Conservation (phyloP, 768 basidiomycete species). For the Dendrothele bispora region DNA sequence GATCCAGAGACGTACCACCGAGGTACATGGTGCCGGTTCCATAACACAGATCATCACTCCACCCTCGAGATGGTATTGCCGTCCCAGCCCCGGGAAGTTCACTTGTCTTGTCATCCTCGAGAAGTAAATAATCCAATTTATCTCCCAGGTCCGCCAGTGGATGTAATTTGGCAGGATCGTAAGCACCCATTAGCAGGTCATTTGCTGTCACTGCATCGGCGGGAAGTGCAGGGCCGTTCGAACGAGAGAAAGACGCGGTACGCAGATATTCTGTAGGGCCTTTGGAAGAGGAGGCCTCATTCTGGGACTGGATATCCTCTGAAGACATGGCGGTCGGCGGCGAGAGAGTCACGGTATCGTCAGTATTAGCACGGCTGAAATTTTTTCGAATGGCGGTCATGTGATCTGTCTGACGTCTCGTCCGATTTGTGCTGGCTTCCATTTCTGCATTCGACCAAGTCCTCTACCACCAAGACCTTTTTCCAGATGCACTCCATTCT, state of each 20-base stretch:
- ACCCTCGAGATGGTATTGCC: constrained; percentile 92
- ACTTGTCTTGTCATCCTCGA: constrained; percentile 95
- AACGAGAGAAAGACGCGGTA: constrained; percentile 47
- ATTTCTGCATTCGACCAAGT: too few relatives aligned
- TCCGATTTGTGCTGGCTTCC: too few relatives aligned
- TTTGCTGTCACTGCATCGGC: constrained; percentile 75
- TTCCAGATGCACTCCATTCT: not conserved
- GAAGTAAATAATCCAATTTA: constrained; percentile 90
- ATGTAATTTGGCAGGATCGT: constrained; percentile 91
- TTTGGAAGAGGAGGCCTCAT: constrained; percentile 41
- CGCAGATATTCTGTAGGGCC: constrained; percentile 47
- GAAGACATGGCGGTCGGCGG: constrained; percentile 26
- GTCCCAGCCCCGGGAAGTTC: constrained; percentile 87
- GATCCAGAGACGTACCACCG: constrained; percentile 71
- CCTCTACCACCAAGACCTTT: not conserved
- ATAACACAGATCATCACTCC: constrained; percentile 99
- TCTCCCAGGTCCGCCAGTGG: constrained; percentile 91
- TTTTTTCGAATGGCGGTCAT: too few relatives aligned
- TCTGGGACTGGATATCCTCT: constrained; percentile 21
- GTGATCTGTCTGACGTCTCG: too few relatives aligned
- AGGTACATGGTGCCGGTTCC: constrained; percentile 99
- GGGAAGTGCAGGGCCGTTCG: constrained; percentile 36
- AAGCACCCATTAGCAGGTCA: constrained; percentile 83
- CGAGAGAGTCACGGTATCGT: not conserved
- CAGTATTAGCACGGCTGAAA: too few relatives aligned